Evolutionary conservation across 2,329 filamentous ascomycete species (phyloP), one percentile per base, ranked within the genome.

Genomic region (Sporothrix globosa): DNA sequence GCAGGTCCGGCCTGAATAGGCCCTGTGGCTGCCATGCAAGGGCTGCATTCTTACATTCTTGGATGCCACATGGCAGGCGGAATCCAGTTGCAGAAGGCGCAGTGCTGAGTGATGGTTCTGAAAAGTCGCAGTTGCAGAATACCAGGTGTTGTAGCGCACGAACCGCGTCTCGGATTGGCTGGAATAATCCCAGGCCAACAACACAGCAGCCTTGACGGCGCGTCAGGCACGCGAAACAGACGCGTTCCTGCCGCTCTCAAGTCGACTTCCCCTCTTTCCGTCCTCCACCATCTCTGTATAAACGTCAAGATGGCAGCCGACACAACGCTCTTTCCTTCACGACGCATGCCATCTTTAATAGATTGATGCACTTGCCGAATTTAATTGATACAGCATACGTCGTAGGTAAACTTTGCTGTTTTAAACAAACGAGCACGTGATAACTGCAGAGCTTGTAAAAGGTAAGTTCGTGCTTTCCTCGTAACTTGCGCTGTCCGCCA

Each of bases 181-280:
- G 68, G 6, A 56, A n/a, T 10, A 39, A 27, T 24, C 54, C 69
- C 67, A 19, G 39, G 34, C 65, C 68, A 69, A 69, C 67, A 70
- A 69, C 68, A 73, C 9, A 71, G 50, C 67, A 69, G 48, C 60
- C 54, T 30, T n/a, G 19, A 24, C 27, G 60, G 56, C 73, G 73
- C 73, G 73, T 73, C 54, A 50, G 52, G 17, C 13, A 74, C 74
- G 72, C 73, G 74, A 74, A 73, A 73, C 66, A 68, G 67, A 75
- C 74, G 74, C 74, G 74, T 58, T 63, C 61, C 68, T 71, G 30
- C 63, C 34, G 56, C n/a, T 44, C 41, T 34, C 34, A 34, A 4
- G 30, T 30, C 27, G 27, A 21, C 27, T 65, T 70, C 54, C 48
- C 56, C 68, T 67, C 69, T 61, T 54, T 67, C 44, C 46, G 41